Base-by-base conservation (phyloP, 495 filamentous ascomycete species). In the Cercophora samala region DNA sequence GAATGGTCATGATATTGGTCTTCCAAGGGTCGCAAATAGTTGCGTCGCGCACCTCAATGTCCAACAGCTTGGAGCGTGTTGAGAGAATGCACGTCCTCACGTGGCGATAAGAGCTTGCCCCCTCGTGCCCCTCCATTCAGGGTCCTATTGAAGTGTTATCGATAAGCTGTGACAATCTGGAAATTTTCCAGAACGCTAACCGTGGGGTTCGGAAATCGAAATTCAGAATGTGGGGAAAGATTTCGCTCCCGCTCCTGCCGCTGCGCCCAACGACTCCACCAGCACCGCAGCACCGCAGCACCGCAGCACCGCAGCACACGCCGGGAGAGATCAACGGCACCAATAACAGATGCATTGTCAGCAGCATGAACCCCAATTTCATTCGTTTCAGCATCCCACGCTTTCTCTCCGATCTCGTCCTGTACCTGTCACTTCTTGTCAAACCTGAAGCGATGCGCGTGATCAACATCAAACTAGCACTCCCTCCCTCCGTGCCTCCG, bases 1-100 rank as follows among this genome's bases (percentile, higher is more conserved):
- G 87, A 17, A 96, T 81, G 67, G 23, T 9, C 37, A 46, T 46
- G 37, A 46, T 46, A 46, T 9, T 46, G 37, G 13, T 13, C 11
- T 46, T 46, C 8, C 9, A 46, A 1, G 13, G 21, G 22, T 56
- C 54, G 22, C 11, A 46, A 46, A 17, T 13, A 46, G 13, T 46
- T 46, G 3, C 37, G 37, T 46, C 37, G 37, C 37, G 37, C 37
- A 46, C 37, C 37, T 46, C 37, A 46, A 46, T 46, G 37, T 11
- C 37, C 37, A 46, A 46, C 15, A 58, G 5, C 37, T 26, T 18
- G 9, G 26, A 58, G 18, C 37, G 63, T 58, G 63, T 62, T 63
- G 21, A 29, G 21, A 23, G 4, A 56, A 46, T 58, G 18, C 68
- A 56, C 68, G 68, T 55, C 46, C 18, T 69, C 68, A 69, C 68